Evolutionary conservation across 192 early-diverging fungal species (phyloP).

Genomic region (Coemansia erecta): DNA sequence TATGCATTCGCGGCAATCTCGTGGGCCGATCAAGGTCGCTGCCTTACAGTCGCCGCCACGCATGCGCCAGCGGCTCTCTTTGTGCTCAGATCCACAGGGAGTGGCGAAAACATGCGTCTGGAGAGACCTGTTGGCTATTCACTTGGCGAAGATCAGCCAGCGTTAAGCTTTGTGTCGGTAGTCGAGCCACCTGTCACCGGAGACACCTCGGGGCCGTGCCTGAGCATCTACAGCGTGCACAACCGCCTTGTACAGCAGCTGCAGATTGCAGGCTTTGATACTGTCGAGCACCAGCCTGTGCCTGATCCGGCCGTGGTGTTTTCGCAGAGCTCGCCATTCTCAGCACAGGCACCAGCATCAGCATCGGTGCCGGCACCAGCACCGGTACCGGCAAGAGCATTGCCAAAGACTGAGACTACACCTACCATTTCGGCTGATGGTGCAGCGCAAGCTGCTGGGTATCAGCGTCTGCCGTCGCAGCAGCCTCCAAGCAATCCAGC

Average conservation of each 20-base stretch:
- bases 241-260: slow-evolving; percentile 47
- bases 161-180: slow-evolving; percentile 27
- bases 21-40: slow-evolving; percentile 40
- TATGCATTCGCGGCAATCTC: slow-evolving; percentile 29
- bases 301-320: slow-evolving; percentile 34
- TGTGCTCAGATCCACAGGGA: slow-evolving; percentile 20
- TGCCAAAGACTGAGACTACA: no score
- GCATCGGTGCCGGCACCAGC: no score
- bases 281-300: slow-evolving; percentile 18
- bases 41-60: slow-evolving; percentile 27
- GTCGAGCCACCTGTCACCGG: slow-evolving; percentile 20
- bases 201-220: background rate
- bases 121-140: slow-evolving; percentile 26
- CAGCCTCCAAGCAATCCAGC: background rate
- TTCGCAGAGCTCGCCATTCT: background rate
- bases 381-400: no score
- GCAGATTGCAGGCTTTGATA: slow-evolving; percentile 22
- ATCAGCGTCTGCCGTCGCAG: slow-evolving; percentile 9
- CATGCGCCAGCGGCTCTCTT: slow-evolving; percentile 29
- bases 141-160: slow-evolving; percentile 33
- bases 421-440: background rate
- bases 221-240: slow-evolving; percentile 48
- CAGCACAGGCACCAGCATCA: background rate
- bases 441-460: background rate
- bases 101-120: slow-evolving; percentile 29